Conservation (phyloP, 805 yeast species). For the Ogataea paradorogensis region DNA sequence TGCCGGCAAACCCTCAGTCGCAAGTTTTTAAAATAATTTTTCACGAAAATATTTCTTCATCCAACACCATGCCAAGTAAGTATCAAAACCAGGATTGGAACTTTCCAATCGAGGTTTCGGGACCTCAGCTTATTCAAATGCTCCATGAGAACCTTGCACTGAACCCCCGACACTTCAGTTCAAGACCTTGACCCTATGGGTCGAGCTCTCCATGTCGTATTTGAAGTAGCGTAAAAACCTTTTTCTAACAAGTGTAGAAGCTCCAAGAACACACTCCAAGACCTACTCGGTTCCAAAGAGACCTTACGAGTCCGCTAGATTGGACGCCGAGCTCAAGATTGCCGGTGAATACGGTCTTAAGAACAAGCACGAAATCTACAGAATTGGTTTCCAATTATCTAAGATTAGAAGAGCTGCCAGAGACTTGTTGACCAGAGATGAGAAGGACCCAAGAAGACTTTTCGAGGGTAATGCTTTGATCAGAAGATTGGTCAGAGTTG, state of each 20-base stretch:
- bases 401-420: slow-evolving; percentile 99
- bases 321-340: slow-evolving; percentile 98
- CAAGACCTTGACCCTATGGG: slow-evolving; percentile 26
- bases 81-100: slow-evolving; percentile 13
- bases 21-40: slow-evolving; percentile 6
- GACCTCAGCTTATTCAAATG: slow-evolving; percentile 19
- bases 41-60: slow-evolving; percentile 10
- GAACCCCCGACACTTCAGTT: slow-evolving; percentile 88
- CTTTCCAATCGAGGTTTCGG: slow-evolving; percentile 22
- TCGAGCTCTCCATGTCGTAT: slow-evolving; percentile 8
- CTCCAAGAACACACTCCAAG: slow-evolving; percentile 99
- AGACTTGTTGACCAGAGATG: slow-evolving; percentile 99
- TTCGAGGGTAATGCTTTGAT: slow-evolving; percentile 99
- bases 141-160: slow-evolving; percentile 42
- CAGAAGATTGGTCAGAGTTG: slow-evolving; percentile 98
- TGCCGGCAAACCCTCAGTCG: slow-evolving; percentile 2
- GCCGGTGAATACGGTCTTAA: slow-evolving; percentile 99
- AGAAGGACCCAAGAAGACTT: slow-evolving; percentile 99
- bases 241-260: slow-evolving; percentile 53
- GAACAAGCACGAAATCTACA: slow-evolving; percentile 99
- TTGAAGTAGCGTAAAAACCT: slow-evolving; percentile 14
- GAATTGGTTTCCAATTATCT: slow-evolving; percentile 98
- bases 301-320: slow-evolving; percentile 99
- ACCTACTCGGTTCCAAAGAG: slow-evolving; percentile 99
- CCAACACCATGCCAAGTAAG: slow-evolving; percentile 31